These are phyloP conservation scores for Kazachstania viticola DNA, from an alignment of 805 yeast genomes.

Conservation along the genomic window DNA sequence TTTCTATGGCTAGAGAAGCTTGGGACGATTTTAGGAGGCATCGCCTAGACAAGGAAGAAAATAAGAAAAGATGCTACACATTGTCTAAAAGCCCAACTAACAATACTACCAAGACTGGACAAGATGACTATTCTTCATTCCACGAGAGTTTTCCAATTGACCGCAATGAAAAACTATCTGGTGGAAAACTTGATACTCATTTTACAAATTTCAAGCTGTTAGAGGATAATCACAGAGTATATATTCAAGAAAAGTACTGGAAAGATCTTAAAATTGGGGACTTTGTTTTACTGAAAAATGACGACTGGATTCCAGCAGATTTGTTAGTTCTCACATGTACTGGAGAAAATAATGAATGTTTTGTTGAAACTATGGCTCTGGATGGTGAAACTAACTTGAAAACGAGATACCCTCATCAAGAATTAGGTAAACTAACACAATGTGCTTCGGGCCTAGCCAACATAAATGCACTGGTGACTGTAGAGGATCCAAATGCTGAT, in stretches of 20 bases:
- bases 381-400: slow-evolving; percentile 96
- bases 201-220: slow-evolving; percentile 16
- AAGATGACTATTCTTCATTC: background rate
- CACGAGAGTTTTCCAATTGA: no score
- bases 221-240: slow-evolving; percentile 13
- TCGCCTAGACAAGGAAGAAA: slow-evolving; percentile 74
- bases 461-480: slow-evolving; percentile 43
- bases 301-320: slow-evolving; percentile 95
- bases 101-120: background rate
- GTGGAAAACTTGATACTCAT: slow-evolving; percentile 10
- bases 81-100: background rate
- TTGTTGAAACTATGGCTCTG: slow-evolving; percentile 90
- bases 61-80: slow-evolving; percentile 40
- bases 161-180: no score
- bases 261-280: slow-evolving; percentile 81
- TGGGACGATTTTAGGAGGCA: slow-evolving; percentile 88
- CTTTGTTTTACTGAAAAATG: slow-evolving; percentile 54
- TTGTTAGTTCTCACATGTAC: slow-evolving; percentile 57
- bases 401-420: slow-evolving; percentile 55
- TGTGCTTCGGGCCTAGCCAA: slow-evolving; percentile 40
- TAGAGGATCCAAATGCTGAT: slow-evolving; percentile 89
- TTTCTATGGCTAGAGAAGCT: slow-evolving; percentile 87
- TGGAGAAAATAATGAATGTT: slow-evolving; percentile 50
- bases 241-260: slow-evolving; percentile 39
- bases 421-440: slow-evolving; percentile 40